These are phyloP conservation scores for Xylaria longipes DNA, from an alignment of 495 filamentous ascomycete species.

Conservation along the genomic window DNA sequence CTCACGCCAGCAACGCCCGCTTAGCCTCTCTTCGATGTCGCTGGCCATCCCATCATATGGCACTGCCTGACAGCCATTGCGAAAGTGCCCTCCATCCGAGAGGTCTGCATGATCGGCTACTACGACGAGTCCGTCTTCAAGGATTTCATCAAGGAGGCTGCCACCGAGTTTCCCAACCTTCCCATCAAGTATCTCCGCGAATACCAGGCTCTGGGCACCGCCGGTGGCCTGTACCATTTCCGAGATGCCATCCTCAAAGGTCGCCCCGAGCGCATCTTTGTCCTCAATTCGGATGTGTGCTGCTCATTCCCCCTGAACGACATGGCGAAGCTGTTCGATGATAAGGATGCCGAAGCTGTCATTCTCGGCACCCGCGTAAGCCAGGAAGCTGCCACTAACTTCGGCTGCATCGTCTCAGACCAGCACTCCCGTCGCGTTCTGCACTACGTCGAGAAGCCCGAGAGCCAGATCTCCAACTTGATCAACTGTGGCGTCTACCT, in stretches of 20 bases:
- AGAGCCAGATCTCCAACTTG: conserved; percentile 96
- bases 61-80: conserved; percentile 93
- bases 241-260: conserved; percentile 98
- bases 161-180: conserved; percentile 84
- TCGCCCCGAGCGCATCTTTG: conserved; percentile 91
- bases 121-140: conserved; percentile 97
- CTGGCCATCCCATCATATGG: conserved; percentile 97
- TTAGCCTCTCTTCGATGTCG: conserved; percentile 97
- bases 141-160: conserved; percentile 93
- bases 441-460: conserved; percentile 99
- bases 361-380: conserved; percentile 92
- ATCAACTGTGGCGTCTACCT: conserved; percentile 99
- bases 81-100: conserved; percentile 90
- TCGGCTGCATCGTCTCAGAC: conserved; percentile 97
- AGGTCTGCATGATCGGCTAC: conserved; percentile 98
- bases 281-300: conserved; percentile 98
- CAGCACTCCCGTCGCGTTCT: conserved; percentile 93
- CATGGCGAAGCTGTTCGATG: conserved; percentile 92
- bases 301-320: conserved; percentile 97
- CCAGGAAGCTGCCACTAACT: conserved; percentile 93
- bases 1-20: conserved; percentile 23
- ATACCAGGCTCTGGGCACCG: conserved; percentile 95
- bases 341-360: conserved; percentile 96
- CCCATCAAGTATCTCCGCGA: conserved; percentile 95
- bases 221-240: conserved; percentile 98